phyloP scores from a whole-genome alignment of 2,329 filamentous ascomycete genomes.

The Calonectria henricotiae region DNA sequence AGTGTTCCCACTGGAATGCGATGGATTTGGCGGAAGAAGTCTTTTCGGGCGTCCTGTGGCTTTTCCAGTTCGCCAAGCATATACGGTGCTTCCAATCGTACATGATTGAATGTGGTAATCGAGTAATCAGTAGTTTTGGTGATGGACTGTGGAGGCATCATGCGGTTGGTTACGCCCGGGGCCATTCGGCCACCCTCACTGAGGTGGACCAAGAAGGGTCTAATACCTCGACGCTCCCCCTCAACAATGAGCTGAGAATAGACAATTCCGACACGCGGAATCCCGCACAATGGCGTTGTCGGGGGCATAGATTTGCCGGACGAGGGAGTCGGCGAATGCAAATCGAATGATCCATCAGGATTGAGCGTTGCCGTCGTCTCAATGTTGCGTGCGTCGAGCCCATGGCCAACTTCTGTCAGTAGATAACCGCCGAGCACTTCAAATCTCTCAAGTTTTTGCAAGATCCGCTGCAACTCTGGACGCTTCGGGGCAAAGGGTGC shows the following conservation, averaged over 20 bases:
- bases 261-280: slow-evolving; percentile 4
- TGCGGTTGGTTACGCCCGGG: not conserved
- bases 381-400: slow-evolving; percentile 12
- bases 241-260: slow-evolving; percentile 2
- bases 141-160: not conserved
- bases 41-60: not conserved
- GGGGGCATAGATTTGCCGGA: not conserved
- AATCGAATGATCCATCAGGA: not conserved
- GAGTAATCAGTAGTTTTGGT: slow-evolving; percentile 1
- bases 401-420: slow-evolving; percentile 8
- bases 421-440: not conserved
- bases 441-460: not conserved
- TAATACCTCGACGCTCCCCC: not conserved
- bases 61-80: not conserved
- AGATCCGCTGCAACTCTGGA: not conserved
- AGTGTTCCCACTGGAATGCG: slow-evolving; percentile 5
- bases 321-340: not conserved
- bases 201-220: not conserved
- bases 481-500: not conserved
- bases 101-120: slow-evolving; percentile 15
- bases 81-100: not conserved
- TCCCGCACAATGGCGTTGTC: not conserved
- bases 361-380: slow-evolving; percentile 5
- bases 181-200: not conserved
- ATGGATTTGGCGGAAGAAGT: slow-evolving; percentile 1